Evolutionary conservation across 2,329 filamentous ascomycete genomes (phyloP), one percentile per base, ranked within the genome.

Genomic region (Epichloe bromicola): DNA sequence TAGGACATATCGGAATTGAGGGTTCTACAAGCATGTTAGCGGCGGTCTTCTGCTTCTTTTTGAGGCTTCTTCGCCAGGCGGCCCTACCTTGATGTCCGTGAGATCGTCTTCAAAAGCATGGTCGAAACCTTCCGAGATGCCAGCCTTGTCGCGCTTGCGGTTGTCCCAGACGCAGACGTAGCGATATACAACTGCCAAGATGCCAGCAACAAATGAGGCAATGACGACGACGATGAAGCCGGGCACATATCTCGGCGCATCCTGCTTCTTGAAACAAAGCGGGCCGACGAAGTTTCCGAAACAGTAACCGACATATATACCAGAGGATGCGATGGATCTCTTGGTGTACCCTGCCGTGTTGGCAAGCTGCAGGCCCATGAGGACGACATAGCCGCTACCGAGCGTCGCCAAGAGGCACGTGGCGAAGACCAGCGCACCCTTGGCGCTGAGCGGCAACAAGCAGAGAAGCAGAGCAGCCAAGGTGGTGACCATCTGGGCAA

Each of bases 261-360:
- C 57, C 71, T 38, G 72, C 0, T 70, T 68, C 51, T 72, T 48
- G 17, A 52, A 55, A 23, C 50, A 30, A 7, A 53, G 68, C 2
- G 71, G 71, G 1, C 70, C 70, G 47, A 72, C 67, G 41, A 73
- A 63, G 48, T 73, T 73, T 5, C 70, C 70, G 1, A 64, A 57
- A 38, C 68, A 72, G 53, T 69, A 69, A 3, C 65, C 70, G 10
- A 37, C 1, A 19, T 3, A 70, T 17, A 48, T 41, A 34, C 14
- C 46, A n/a, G 38, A 47, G 12, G 36, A 50, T 43, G 38, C 45
- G 36, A 38, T 45, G 42, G 17, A 48, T 36, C 30, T 49, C 53
- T 40, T 55, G 43, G 34, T 55, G 34, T 52, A 49, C 17, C 43
- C 30, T 23, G 38, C 23, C 14, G 39, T 49, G 30, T 50, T 75